A percentile compares a stretch with the other conserved stretches of the same genome.
Conservation (phyloP, 116 monocot species). For the Trichopus zeylanicus region DNA sequence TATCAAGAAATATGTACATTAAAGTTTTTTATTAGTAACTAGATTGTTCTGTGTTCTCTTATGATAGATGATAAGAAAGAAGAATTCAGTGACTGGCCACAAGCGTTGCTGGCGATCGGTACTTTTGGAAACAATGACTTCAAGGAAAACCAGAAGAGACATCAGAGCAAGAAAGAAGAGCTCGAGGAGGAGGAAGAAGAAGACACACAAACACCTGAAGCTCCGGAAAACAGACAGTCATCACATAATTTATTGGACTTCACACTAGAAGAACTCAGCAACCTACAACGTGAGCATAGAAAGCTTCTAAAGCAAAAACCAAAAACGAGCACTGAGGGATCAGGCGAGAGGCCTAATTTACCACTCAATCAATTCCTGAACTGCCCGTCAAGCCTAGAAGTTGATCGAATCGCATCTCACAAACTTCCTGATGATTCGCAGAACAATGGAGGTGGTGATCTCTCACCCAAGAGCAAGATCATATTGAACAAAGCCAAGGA, state of each 20-base stretch:
- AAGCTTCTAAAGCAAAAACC: constrained; percentile 26
- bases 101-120: constrained; percentile 61
- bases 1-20: no score
- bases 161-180: background rate
- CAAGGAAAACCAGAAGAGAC: constrained; percentile 2
- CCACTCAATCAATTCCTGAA: constrained; percentile 30
- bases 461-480: constrained; percentile 34
- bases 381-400: constrained; percentile 42
- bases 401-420: constrained; percentile 10
- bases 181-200: constrained; percentile 19
- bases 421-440: constrained; percentile 4
- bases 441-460: constrained; percentile 19
- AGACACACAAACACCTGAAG: constrained; percentile 5
- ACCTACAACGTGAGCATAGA: constrained; percentile 43
- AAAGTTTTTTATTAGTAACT: no score
- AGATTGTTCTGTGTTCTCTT: no score
- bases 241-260: constrained; percentile 37
- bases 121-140: constrained; percentile 48
- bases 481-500: constrained; percentile 47
- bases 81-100: constrained; percentile 64
- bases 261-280: constrained; percentile 45
- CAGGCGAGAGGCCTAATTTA: constrained; percentile 13
- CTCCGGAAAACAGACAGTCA: constrained; percentile 3
- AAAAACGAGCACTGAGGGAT: constrained; percentile 8
- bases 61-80: constrained; percentile 19